Percentiles rank a stretch among this genome's conserved stretches.
Evolutionary conservation across 2,329 filamentous ascomycete genomes (phyloP).

Genomic region (Fusarium sp.): DNA sequence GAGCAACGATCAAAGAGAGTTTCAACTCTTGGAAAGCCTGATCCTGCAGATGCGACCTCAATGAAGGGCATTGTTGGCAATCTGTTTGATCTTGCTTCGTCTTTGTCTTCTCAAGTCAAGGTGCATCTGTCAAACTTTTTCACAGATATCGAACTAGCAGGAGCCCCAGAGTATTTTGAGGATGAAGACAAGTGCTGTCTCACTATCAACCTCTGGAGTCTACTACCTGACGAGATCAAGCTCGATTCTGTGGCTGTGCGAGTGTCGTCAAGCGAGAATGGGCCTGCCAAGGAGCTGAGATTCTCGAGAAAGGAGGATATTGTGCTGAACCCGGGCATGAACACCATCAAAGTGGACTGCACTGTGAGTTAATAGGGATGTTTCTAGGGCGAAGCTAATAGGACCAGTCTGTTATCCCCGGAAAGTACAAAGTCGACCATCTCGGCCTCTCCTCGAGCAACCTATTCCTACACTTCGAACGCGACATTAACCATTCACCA

Average conservation of each 20-base stretch:
- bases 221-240: constrained; percentile 77
- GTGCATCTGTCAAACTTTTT: constrained; percentile 82
- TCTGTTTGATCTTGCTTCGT: constrained; percentile 59
- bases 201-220: constrained; percentile 74
- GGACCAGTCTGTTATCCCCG: constrained; percentile 72
- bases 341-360: constrained; percentile 52
- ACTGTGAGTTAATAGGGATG: constrained; percentile 46
- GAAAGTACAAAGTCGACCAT: constrained; percentile 80
- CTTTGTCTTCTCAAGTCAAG: constrained; percentile 68
- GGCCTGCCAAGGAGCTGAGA: constrained; percentile 70
- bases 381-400: constrained; percentile 44
- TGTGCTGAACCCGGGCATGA: constrained; percentile 62
- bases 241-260: constrained; percentile 75
- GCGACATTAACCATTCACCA: constrained; percentile 62
- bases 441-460: constrained; percentile 75
- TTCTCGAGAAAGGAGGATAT: constrained; percentile 48
- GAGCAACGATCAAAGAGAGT: constrained; percentile 50
- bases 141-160: constrained; percentile 74
- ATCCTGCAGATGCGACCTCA: constrained; percentile 49
- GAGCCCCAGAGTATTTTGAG: constrained; percentile 75
- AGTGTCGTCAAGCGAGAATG: constrained; percentile 67
- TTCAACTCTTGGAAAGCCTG: constrained; percentile 29
- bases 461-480: constrained; percentile 74
- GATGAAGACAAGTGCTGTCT: constrained; percentile 82
- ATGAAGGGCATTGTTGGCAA: constrained; percentile 63